Base-by-base conservation (phyloP, 2,329 filamentous ascomycete species). In the Cadophora sp. region DNA sequence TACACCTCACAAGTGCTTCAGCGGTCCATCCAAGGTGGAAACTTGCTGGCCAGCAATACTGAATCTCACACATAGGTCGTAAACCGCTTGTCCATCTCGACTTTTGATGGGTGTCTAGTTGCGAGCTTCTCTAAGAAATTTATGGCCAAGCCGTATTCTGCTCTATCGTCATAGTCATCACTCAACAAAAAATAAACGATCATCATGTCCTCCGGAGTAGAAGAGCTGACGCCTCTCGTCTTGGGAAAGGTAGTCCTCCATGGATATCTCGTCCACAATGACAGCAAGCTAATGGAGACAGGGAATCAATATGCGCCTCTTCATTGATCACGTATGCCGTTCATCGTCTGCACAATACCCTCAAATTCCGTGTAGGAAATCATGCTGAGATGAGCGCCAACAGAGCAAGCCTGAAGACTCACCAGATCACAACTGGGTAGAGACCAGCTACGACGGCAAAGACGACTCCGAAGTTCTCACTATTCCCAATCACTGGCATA, bases 401-500 rank as follows among this genome's bases (percentile, higher is more conserved):
- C 53, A 70, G 68, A 53, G 29, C 31, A 68, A 66, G 40, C 59
- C 65, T 7, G 40, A 60, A 56, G 53, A 66, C 26, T 65, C 58
- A 27, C 31, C 26, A 6, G 62, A 59, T 11, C 60, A 68, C 19
- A 68, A 64, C 43, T 70, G 66, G 68, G 51, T 31, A 16, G 68
- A 70, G 2, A 59, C 59, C 12, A 29, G 50, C 1, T 68, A 65
- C 31, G 68, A 70, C 63, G 68, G 68, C 1, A 56, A 65, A 34
- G 55, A 62, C 56, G 68, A 65, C 4, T 64, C 58, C 12, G 65
- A 67, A 8, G 8, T 67, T 27, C 34, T 69, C 4, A 50, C 50
- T n/a, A 60, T 67, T 5, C 56, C 65, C 4, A 62, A 53, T 29
- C 65, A 69, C 48, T 69, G 65, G 68, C 68, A 69, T 62, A 27